Evolutionary conservation across 2,329 filamentous ascomycete species (phyloP).

Genomic region (Sclerotinia subarctica): DNA sequence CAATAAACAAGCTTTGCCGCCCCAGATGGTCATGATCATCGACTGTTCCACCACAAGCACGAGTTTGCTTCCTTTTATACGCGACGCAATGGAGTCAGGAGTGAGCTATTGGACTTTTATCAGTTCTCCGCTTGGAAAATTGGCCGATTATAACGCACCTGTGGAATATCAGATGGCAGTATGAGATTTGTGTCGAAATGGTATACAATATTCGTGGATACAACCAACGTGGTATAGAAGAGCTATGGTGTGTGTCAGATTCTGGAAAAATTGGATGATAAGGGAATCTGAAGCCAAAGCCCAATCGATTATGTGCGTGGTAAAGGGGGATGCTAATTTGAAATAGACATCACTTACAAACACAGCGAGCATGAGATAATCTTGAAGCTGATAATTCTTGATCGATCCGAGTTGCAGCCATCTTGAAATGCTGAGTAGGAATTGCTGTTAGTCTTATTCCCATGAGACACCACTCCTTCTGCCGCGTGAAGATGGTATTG

Average conservation of each 20-base stretch:
- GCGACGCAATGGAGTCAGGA: conserved; percentile 35
- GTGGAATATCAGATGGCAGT: conserved; percentile 44
- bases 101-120: conserved; percentile 42
- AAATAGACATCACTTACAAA: conserved; percentile 42
- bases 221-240: conserved; percentile 53
- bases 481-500: neutral
- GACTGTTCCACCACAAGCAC: conserved; percentile 60
- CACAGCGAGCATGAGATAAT: conserved; percentile 54
- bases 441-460: neutral
- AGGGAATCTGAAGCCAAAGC: neutral
- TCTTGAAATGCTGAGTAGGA: conserved; percentile 40
- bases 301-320: neutral
- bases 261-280: neutral
- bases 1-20: conserved; percentile 55
- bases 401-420: conserved; percentile 45
- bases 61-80: conserved; percentile 54
- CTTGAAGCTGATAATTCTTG: conserved; percentile 51
- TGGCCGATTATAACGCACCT: conserved; percentile 14
- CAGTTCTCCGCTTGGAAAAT: neutral
- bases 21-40: conserved; percentile 58
- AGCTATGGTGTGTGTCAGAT: conserved; percentile 33
- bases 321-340: neutral
- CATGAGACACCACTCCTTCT: neutral
- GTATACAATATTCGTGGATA: conserved; percentile 53
- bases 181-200: conserved; percentile 60